phyloP scores from a whole-genome alignment of 495 filamentous ascomycete genomes.

The Patellaria atrata region DNA sequence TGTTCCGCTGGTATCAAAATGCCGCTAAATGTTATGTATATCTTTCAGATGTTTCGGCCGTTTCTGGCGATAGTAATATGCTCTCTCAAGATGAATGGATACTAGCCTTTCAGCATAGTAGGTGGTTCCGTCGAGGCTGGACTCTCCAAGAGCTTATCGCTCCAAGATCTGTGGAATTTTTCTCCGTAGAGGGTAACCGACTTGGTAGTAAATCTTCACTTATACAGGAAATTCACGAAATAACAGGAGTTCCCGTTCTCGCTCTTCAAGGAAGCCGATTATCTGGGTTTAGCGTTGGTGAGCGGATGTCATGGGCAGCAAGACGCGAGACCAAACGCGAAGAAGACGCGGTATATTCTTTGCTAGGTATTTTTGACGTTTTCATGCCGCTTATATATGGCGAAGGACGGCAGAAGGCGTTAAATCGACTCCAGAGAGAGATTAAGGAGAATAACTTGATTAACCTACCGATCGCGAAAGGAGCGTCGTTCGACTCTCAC shows the following conservation, averaged over 20 bases:
- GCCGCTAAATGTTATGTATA: slow-evolving; percentile 5
- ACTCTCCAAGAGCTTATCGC: slow-evolving; percentile 11
- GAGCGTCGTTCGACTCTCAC: slow-evolving; percentile 18
- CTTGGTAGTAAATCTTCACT: slow-evolving; percentile 3
- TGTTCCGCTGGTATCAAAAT: slow-evolving; percentile 6
- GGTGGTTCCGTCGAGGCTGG: slow-evolving; percentile 9
- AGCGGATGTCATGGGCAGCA: slow-evolving; percentile 12
- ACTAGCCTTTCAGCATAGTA: slow-evolving; percentile 4
- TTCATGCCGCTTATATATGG: slow-evolving; percentile 9
- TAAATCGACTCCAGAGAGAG: slow-evolving; percentile 6
- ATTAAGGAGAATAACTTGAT: slow-evolving; percentile 1
- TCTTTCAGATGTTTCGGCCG: neutral
- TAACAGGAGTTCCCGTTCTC: neutral
- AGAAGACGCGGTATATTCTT: slow-evolving; percentile 7
- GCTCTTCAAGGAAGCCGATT: neutral
- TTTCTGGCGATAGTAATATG: neutral
- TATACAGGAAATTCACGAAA: neutral
- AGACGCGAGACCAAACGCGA: slow-evolving; percentile 6
- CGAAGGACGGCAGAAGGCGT: slow-evolving; percentile 6
- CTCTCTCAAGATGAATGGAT: slow-evolving; percentile 1
- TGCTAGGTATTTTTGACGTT: slow-evolving; percentile 9
- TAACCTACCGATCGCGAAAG: slow-evolving; percentile 8
- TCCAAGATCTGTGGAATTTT: slow-evolving; percentile 4
- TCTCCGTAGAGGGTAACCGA: neutral
- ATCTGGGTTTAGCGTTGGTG: slow-evolving; percentile 6